Evolutionary conservation across 768 basidiomycete genomes (phyloP).

Genomic region (Pulveroboletus ravenelii): DNA sequence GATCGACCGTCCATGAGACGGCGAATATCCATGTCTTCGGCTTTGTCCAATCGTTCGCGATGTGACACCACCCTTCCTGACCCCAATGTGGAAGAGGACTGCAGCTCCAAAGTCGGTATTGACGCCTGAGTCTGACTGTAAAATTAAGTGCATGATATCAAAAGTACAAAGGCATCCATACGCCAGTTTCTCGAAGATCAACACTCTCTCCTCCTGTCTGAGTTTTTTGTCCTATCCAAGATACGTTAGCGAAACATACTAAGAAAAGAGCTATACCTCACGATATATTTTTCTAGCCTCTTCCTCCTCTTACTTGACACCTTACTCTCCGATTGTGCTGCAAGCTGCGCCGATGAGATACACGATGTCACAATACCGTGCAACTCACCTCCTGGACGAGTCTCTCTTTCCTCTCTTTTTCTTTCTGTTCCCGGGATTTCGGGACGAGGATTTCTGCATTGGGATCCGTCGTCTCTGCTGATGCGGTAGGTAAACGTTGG

Average conservation of each 20-base stretch:
- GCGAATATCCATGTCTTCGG: conserved; percentile 56
- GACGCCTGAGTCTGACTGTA: conserved; percentile 73
- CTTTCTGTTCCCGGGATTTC: conserved; percentile 59
- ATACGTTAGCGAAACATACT: background rate
- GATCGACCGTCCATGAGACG: conserved; percentile 45
- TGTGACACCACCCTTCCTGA: conserved; percentile 63
- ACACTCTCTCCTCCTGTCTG: conserved; percentile 79
- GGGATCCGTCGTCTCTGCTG: conserved; percentile 38
- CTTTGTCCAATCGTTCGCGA: conserved; percentile 51
- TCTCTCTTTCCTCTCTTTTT: conserved; percentile 53
- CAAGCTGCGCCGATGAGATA: conserved; percentile 19
- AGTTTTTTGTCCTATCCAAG: conserved; percentile 76
- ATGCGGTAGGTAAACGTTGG: conserved; percentile 23
- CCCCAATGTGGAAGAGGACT: conserved; percentile 81
- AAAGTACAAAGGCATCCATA: conserved; percentile 33
- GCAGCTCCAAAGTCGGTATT: conserved; percentile 54
- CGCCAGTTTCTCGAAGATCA: conserved; percentile 79
- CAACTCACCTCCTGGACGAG: conserved; percentile 55
- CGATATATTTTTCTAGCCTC: conserved; percentile 89
- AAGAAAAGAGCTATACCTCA: conserved; percentile 33
- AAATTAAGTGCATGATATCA: conserved; percentile 10
- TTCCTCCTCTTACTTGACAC: conserved; percentile 85
- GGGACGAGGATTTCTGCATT: conserved; percentile 56
- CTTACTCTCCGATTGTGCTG: conserved; percentile 56
- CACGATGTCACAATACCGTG: background rate